Evolutionary conservation across 352 stramenopile genomes (phyloP).

Genomic region (Peronospora destructor): DNA sequence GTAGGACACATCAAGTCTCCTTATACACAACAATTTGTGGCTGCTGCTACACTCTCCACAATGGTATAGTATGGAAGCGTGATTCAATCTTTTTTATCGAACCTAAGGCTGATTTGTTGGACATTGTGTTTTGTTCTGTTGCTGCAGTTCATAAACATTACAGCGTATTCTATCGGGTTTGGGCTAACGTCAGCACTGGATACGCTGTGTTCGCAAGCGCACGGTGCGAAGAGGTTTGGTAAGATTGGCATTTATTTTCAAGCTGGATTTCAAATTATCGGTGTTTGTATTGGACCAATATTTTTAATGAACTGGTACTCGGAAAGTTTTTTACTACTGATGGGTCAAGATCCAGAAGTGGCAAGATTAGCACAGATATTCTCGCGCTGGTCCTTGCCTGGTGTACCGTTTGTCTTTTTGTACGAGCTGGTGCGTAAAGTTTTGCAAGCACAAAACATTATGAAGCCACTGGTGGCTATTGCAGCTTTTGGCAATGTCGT

Average conservation of each 20-base stretch:
- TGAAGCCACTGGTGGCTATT: conserved; percentile 55
- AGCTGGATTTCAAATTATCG: conserved; percentile 52
- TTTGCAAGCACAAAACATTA: conserved; percentile 71
- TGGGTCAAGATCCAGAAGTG: conserved; percentile 55
- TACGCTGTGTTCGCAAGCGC: conserved; percentile 67
- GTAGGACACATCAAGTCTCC: conserved; percentile 54
- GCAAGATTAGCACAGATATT: conserved; percentile 50
- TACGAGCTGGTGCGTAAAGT: conserved; percentile 82
- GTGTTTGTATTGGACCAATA: conserved; percentile 38
- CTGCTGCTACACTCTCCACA: conserved; percentile 56
- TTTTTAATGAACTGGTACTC: conserved; percentile 61
- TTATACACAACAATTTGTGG: conserved; percentile 52
- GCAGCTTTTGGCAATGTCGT: conserved; percentile 55
- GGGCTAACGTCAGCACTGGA: conserved; percentile 66
- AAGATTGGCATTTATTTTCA: conserved; percentile 81
- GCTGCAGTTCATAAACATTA: conserved; percentile 61
- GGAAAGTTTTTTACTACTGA: conserved; percentile 37
- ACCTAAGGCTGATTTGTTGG: neutral
- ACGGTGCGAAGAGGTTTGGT: conserved; percentile 42
- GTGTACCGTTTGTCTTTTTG: conserved; percentile 69
- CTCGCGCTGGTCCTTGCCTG: conserved; percentile 48
- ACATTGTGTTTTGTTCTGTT: neutral
- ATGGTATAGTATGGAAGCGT: conserved; percentile 32
- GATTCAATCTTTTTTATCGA: neutral
- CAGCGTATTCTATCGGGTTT: conserved; percentile 51